Base-by-base conservation (phyloP, 208 protist genomes). In the Trypanosoma mega region DNA sequence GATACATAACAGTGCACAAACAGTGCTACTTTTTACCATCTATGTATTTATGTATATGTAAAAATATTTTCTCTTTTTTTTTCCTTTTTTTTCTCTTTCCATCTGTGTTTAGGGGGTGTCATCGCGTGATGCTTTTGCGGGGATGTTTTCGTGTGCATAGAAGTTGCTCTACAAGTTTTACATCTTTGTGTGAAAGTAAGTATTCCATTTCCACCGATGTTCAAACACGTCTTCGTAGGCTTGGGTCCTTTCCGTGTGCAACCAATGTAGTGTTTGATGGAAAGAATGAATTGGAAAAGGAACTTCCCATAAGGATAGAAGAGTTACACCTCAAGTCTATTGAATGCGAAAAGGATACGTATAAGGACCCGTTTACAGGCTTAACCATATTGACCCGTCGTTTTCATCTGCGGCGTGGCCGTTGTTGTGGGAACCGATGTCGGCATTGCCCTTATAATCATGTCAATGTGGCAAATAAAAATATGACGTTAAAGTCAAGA, bases 361-460 rank as follows among this genome's bases (percentile, higher is more conserved):
- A 84, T 59, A 80, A 43, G 9, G 76, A 87, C 41, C 65, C 73
- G 5, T 20, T 30, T 12, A 87, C 74, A 8, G 80, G 74, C 41
- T 80, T 76, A 51, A 78, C 74, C 16, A 74, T 87, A 33, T 69
- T 87, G 33, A 87, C 77, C 3, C 55, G 51, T 7, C 51, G 78
- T 6, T 30, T 41, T 11, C 80, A 81, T 36, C 18, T 74, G 21
- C 54, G 43, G 20, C 63, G 74, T 6, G 54, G 62, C 27, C 52
- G 57, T 46, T 87, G 80, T 57, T 82, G 77, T 55, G 80, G 80
- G 26, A 65, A 37, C 33, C 45, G 56, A 12, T 87, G 80, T 51
- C 63, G 76, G 45, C 76, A 87, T 72, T 87, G 80, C 62, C 76
- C 77, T 14, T 84, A 74, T 48, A 66, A 61, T 44, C 76, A 82